Evolutionary conservation across 2,329 filamentous ascomycete genomes (phyloP), one percentile per base, ranked within the genome.

Genomic region (Neofusicoccum ribis): DNA sequence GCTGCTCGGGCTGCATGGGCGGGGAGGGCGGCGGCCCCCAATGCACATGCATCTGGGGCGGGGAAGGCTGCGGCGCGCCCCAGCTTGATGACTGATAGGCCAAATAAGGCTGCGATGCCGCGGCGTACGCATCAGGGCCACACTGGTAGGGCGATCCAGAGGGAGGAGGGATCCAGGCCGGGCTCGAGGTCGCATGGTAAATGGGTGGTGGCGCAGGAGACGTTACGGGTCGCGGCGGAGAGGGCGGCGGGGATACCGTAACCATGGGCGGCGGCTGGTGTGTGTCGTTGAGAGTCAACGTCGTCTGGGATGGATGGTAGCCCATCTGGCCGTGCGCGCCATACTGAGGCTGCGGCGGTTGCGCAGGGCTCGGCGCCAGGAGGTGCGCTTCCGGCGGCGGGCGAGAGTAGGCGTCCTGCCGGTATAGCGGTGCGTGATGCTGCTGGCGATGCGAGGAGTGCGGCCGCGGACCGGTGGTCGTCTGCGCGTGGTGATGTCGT

Each of bases 181-280:
- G 62, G 17, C 51, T 64, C 34, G 62, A 50, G 44, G 41, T 37
- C 6, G 62, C 62, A 36, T 58, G 62, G 23, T 64, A 64, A 34
- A 58, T 49, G 20, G 41, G 51, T 5, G 51, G 34, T 12, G 62
- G 41, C 36, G 51, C 20, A 5, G 62, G 27, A 23, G 62, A 37
- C 7, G 62, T 34, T 20, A 34, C 49, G 5, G 62, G 43, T 15
- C 36, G 50, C 41, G 62, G 41, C 43, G 62, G 43, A 31, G 43
- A 27, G 14, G 61, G 41, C 8, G 61, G 61, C 39, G 61, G 61
- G 37, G 61, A 63, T 52, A 63, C 37, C 27, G 23, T 54, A 4
- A 63, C 50, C 17, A 54, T n/a, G 5, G 61, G 61, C 36, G 61
- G 61, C 31, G 49, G 36, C 3, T 8, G 17, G 34, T 52, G 47